Evolutionary conservation across 2,329 filamentous ascomycete genomes (phyloP), one percentile per base, ranked within the genome.

Genomic region (Apiospora hydei): DNA sequence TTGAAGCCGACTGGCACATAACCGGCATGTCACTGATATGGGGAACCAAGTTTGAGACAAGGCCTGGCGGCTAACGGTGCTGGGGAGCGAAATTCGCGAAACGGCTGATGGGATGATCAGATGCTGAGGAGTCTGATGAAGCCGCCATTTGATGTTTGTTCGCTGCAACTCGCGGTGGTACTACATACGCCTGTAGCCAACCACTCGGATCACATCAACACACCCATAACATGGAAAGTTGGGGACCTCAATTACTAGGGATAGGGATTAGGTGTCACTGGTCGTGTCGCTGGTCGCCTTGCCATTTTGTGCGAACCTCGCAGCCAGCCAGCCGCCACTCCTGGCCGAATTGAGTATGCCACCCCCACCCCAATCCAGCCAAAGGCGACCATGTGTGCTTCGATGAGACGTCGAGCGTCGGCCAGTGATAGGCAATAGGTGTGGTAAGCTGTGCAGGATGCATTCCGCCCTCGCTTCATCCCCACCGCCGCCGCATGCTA

Each of bases 191-290:
- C 30, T 64, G 57, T 64, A 64, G 57, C 57, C 57, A 64, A 64
- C 57, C 57, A 64, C 57, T 64, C 57, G 57, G 57, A 64, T 64
- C 57, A 64, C 57, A 38, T n/a, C 57, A 41, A 64, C 57, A 61
- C 53, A 38, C 53, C 53, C 30, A 38, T 38, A n/a, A 14, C 26
- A 57, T 16, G 1, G 53, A 30, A 43, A 43, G 41, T 43, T 13
- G 41, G 34, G 34, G 34, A 38, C 34, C 26, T 30, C 26, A 3
- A 30, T 30, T 30, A 30, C 26, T 30, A 30, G 26, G 26, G 26
- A 30, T 30, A 30, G 26, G 26, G 26, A 30, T 30, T 30, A 30
- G 26, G 26, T 30, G 26, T 30, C 26, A 3, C 26, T 30, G 26
- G 26, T 30, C 26, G 26, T 30, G 26, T 30, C 26, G n/a, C n/a